Evolutionary conservation across 768 basidiomycete genomes (phyloP).

Genomic region (Suillus americanus): DNA sequence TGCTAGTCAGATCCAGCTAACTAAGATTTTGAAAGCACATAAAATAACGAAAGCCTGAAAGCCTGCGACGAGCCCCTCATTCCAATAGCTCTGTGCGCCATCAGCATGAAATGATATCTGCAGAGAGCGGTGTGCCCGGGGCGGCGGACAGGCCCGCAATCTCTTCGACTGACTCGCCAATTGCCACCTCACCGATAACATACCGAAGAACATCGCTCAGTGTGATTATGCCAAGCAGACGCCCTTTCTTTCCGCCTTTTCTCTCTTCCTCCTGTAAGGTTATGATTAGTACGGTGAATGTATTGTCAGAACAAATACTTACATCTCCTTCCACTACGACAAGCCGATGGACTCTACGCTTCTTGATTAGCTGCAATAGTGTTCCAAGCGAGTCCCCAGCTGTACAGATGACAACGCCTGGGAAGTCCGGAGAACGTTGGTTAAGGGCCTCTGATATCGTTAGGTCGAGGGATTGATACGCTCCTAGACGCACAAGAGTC

Average conservation of each 20-base stretch:
- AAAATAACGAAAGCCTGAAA: not conserved
- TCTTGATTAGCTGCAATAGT: slow-evolving; percentile 87
- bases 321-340: slow-evolving; percentile 95
- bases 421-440: slow-evolving; percentile 92
- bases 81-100: not conserved
- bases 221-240: slow-evolving; percentile 83
- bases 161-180: slow-evolving; percentile 43
- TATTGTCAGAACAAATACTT: slow-evolving; percentile 19
- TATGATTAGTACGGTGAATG: slow-evolving; percentile 1
- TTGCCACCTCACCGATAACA: slow-evolving; percentile 65
- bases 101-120: slow-evolving; percentile 21
- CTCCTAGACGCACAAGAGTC: slow-evolving; percentile 93
- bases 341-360: slow-evolving; percentile 89
- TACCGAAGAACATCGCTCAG: slow-evolving; percentile 87
- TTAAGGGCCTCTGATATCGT: slow-evolving; percentile 91
- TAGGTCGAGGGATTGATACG: slow-evolving; percentile 93
- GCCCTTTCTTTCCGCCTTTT: slow-evolving; percentile 77
- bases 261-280: slow-evolving; percentile 70
- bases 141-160: slow-evolving; percentile 4
- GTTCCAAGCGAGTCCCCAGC: slow-evolving; percentile 90
- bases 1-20: slow-evolving; percentile 7
- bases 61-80: not conserved
- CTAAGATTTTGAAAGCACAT: not conserved
- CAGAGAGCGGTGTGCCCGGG: slow-evolving; percentile 15
- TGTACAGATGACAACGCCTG: slow-evolving; percentile 94